Percentiles rank a stretch among this genome's conserved stretches.
These are phyloP conservation scores for Septoria linicola DNA, from an alignment of 2,329 filamentous ascomycete species.

Conservation along the genomic window DNA sequence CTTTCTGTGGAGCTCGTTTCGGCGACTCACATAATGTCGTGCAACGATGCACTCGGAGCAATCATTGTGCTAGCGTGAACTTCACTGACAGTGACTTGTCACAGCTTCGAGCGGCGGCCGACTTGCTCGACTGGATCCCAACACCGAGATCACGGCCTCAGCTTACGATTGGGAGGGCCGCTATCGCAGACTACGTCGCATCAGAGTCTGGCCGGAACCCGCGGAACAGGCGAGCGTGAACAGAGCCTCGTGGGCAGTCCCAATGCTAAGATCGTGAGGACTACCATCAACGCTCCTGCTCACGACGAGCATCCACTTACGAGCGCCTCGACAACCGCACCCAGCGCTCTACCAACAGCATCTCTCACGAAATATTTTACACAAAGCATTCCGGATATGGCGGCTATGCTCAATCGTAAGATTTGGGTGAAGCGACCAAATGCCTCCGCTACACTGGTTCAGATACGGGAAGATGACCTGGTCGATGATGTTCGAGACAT, in stretches of 20 bases:
- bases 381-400: slow-evolving; percentile 25
- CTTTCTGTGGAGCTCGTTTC: not conserved
- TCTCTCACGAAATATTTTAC: slow-evolving; percentile 36
- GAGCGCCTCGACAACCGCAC: slow-evolving; percentile 10
- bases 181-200: not conserved
- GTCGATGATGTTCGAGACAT: slow-evolving; percentile 93
- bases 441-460: slow-evolving; percentile 82
- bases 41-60: too few species aligned
- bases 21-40: too few species aligned
- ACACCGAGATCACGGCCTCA: slow-evolving; percentile 5
- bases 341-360: slow-evolving; percentile 11
- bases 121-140: slow-evolving; percentile 7
- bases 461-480: slow-evolving; percentile 81
- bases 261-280: slow-evolving; percentile 50
- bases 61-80: too few species aligned
- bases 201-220: not conserved
- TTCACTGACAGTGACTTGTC: not conserved
- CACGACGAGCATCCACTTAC: slow-evolving; percentile 25
- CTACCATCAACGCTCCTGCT: slow-evolving; percentile 51
- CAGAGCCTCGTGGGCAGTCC: slow-evolving; percentile 43
- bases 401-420: slow-evolving; percentile 61
- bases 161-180: not conserved
- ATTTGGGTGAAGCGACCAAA: slow-evolving; percentile 91
- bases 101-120: slow-evolving; percentile 12
- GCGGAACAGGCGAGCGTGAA: slow-evolving; percentile 34